Evolutionary conservation across 2,329 filamentous ascomycete genomes (phyloP).

Genomic region (Talaromyces islandicus): DNA sequence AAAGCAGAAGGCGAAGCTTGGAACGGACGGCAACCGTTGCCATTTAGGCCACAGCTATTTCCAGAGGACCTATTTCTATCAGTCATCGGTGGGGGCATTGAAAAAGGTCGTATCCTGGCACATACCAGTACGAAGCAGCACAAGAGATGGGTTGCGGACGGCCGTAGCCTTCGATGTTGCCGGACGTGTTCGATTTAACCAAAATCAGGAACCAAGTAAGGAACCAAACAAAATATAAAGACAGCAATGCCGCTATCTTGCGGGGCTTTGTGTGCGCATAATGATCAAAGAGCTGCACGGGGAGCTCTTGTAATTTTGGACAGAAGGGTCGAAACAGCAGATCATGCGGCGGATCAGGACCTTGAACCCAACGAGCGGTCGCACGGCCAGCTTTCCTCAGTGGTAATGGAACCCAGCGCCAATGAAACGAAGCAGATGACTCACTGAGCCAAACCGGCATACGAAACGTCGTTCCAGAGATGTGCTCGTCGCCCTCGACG

Average conservation of each 20-base stretch:
- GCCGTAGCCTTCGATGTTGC: conserved; percentile 45
- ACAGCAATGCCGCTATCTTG: conserved; percentile 36
- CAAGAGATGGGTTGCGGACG: conserved; percentile 41
- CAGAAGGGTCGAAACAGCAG: conserved; percentile 43
- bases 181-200: conserved; percentile 39
- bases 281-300: conserved; percentile 36
- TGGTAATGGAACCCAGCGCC: conserved; percentile 43
- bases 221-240: conserved; percentile 43
- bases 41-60: conserved; percentile 49
- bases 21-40: conserved; percentile 52
- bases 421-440: conserved; percentile 42
- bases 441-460: conserved; percentile 45
- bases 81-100: neutral
- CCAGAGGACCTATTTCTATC: conserved; percentile 28
- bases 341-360: conserved; percentile 41
- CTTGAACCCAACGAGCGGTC: conserved; percentile 41
- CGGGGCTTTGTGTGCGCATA: conserved; percentile 43
- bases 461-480: conserved; percentile 4
- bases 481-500: conserved; percentile 2
- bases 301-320: conserved; percentile 41
- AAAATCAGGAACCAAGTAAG: conserved; percentile 42
- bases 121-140: conserved; percentile 41
- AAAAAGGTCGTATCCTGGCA: neutral
- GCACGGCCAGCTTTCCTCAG: conserved; percentile 39
- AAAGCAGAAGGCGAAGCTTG: conserved; percentile 48